These are phyloP conservation scores for Marchantia paleacea DNA, from an alignment of 225 moss, liverwort and hornwort species.

Conservation along the genomic window DNA sequence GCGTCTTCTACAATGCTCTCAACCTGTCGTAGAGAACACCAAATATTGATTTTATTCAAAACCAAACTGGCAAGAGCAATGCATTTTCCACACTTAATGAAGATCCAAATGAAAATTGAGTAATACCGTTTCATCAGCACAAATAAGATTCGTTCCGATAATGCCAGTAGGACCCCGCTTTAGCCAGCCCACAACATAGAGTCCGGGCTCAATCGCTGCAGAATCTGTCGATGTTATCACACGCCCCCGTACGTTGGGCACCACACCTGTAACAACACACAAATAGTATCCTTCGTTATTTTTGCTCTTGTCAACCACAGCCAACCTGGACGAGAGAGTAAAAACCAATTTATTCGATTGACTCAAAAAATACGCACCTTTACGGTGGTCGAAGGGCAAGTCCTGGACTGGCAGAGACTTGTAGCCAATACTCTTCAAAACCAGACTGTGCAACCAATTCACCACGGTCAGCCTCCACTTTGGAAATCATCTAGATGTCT, in stretches of 20 bases:
- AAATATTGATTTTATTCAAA: too few relatives aligned
- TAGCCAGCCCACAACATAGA: slow-evolving; percentile 96
- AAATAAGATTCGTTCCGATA: slow-evolving; percentile 82
- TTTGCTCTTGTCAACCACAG: not conserved
- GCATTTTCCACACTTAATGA: not conserved
- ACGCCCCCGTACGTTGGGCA: slow-evolving; percentile 73
- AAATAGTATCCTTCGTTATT: not conserved
- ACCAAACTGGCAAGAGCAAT: not conserved
- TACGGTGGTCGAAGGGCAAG: slow-evolving; percentile 67
- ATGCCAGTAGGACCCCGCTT: slow-evolving; percentile 91
- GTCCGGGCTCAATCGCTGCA: slow-evolving; percentile 51
- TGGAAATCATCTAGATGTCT: not conserved
- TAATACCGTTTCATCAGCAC: slow-evolving; percentile 88
- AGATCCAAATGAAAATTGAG: too few relatives aligned
- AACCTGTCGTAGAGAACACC: slow-evolving; percentile 45
- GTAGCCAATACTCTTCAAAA: slow-evolving; percentile 94
- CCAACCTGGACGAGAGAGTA: not conserved
- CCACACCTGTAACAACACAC: slow-evolving; percentile 50
- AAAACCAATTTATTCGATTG: too few relatives aligned
- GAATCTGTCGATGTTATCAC: slow-evolving; percentile 53
- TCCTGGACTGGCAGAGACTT: slow-evolving; percentile 75
- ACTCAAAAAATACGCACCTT: slow-evolving; percentile 55
- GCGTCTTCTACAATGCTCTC: slow-evolving; percentile 72
- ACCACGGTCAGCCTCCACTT: not conserved
- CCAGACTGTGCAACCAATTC: slow-evolving; percentile 51